Percentiles rank a stretch among this genome's conserved stretches.
phyloP scores from a whole-genome alignment of 2,329 filamentous ascomycete species.

The Fusarium marasasianum region DNA sequence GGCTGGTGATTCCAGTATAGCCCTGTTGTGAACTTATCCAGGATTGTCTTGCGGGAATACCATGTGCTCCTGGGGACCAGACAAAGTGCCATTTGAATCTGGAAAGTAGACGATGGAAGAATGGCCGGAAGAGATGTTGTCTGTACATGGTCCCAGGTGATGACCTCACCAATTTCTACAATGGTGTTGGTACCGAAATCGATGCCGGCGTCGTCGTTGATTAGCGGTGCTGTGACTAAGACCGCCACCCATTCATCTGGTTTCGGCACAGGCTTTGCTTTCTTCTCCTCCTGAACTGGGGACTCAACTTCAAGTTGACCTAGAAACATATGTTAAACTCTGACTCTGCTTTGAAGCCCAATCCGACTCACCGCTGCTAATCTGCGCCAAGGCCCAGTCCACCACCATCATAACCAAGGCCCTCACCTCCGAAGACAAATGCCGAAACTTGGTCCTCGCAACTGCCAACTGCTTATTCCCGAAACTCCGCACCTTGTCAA shows the following conservation, averaged over 20 bases:
- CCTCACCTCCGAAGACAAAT: background rate
- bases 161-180: background rate
- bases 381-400: background rate
- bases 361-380: background rate
- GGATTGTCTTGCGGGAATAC: slow-evolving; percentile 2
- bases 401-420: background rate
- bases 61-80: slow-evolving; percentile 8
- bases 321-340: background rate
- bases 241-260: slow-evolving; percentile 4
- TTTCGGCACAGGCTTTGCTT: background rate
- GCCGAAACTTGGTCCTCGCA: background rate
- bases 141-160: background rate
- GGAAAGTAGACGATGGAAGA: background rate
- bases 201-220: background rate
- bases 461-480: background rate
- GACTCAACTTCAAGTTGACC: background rate
- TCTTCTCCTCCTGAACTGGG: background rate
- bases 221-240: background rate
- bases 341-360: accelerated
- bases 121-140: background rate
- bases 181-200: background rate
- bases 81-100: slow-evolving; percentile 5
- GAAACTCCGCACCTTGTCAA: background rate
- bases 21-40: slow-evolving; percentile 3
- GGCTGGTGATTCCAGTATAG: slow-evolving; percentile 12